Evolutionary conservation across 1,284 basidiomycete genomes (phyloP), one percentile per base, ranked within the genome.

Genomic region (Ustilago shanxiensis): DNA sequence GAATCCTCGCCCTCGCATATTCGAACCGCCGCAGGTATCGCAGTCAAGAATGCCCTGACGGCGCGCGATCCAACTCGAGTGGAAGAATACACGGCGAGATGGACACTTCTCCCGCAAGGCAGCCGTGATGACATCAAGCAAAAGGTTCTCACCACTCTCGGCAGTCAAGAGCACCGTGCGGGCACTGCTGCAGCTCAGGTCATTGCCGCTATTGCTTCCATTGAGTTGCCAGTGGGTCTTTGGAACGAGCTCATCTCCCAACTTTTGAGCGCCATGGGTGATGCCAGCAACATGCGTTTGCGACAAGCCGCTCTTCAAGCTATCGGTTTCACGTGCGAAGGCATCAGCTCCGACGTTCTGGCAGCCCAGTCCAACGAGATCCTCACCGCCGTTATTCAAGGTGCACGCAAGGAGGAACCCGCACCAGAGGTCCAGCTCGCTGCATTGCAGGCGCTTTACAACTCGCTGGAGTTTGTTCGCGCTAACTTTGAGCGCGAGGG

Each of bases 361-460:
- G 91, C 91, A 56, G 86, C 93, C 60, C 92, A 95, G 83, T 94
- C 96, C 10, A 98, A 99, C 85, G 95, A 99, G 87, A 99, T 99
- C 83, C 88, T 99, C 63, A 99, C 97, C 22, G 96, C 96, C 22
- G 97, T 99, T 68, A 96, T 99, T 61, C 95, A 98, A 86, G 97
- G 97, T 24, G 96, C 95, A 35, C 90, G 95, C 66, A 97, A 97
- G 87, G 97, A 98, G 80, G 96, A 99, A 87, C 90, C 93, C 61
- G 62, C 77, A n/a, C 81, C 90, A 31, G 95, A 98, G 2, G 96
- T 99, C 20, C 97, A 98, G 83, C 88, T 93, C n/a, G 94, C 96
- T 47, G 97, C 97, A 10, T 92, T 98, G 80, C 91, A 93, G 84
- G 95, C 96, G 0, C 89, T 99, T 31, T 93, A 90, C 88, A 98